Evolutionary conservation across 768 basidiomycete genomes (phyloP), one percentile per base, ranked within the genome.

Genomic region (Tricholoma matsutake): DNA sequence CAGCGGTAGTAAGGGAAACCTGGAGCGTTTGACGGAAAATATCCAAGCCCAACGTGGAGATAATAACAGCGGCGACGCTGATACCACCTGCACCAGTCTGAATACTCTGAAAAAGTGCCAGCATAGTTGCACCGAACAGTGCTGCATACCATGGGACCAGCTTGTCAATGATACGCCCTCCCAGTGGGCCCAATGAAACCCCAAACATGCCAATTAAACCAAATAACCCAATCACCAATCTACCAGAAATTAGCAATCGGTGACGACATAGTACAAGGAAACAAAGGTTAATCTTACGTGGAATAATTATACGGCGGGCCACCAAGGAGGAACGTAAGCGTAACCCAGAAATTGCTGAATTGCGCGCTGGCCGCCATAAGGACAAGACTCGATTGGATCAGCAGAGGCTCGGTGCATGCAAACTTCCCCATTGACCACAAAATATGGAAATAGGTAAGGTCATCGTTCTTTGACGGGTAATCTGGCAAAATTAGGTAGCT

Each of bases 71-170:
- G 0, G 81, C 86, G 34, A 94, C 80, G 66, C 81, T 84, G 45
- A 88, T 79, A 0, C 90, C 87, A 5, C 86, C 92, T 1, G 86
- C 90, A 8, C 79, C 87, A 1, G 86, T 76, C 70, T 91, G 89
- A 6, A 95, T 79, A 20, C 76, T 73, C 67, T 87, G 86, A 67
- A 84, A 86, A 35, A 79, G 62, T 16, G 84, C 49, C 28, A 86
- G 76, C 54, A 72, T 64, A 31, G 80, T 25, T 6, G 85, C 77
- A 7, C 82, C 83, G 47, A 86, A 67, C 29, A 94, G 75, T 7
- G 88, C 84, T 6, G 87, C 87, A 58, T 88, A 86, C 92, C 92
- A 96, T 0, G 89, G 88, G 0, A 91, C 79, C 34, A 94, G 78
- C 5, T 72, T 75, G 73, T 94, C 92, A 58, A 94, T 81, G 11